phyloP scores from a whole-genome alignment of 805 yeast genomes.

The Ogataea paradorogensis region DNA sequence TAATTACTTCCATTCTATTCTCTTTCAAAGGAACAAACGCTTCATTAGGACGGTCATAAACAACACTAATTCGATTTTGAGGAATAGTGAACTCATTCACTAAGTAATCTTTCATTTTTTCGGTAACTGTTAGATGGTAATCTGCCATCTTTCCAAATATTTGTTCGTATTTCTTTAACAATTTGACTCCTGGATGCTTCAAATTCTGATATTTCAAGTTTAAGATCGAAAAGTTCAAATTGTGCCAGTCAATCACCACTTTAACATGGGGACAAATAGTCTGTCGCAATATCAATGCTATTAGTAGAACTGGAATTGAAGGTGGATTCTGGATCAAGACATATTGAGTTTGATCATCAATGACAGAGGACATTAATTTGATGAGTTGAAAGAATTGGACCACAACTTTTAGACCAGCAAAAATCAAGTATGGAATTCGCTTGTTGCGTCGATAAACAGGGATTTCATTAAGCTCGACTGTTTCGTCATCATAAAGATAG shows the following conservation, averaged over 20 bases:
- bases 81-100: constrained; percentile 51
- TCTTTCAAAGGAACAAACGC: constrained; percentile 56
- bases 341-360: constrained; percentile 60
- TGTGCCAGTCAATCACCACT: constrained; percentile 93
- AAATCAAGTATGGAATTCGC: constrained; percentile 51
- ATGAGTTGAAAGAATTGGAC: constrained; percentile 51
- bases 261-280: constrained; percentile 46
- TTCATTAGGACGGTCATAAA: constrained; percentile 83
- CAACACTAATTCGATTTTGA: constrained; percentile 49
- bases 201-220: constrained; percentile 56
- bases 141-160: constrained; percentile 61
- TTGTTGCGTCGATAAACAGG: constrained; percentile 37
- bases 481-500: constrained; percentile 48
- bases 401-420: constrained; percentile 57
- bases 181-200: constrained; percentile 58
- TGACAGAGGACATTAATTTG: constrained; percentile 46
- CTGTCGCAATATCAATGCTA: constrained; percentile 53
- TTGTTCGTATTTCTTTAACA: constrained; percentile 62
- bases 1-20: constrained; percentile 29
- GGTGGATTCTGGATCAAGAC: constrained; percentile 92
- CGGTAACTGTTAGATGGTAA: constrained; percentile 77
- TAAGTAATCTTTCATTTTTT: constrained; percentile 64
- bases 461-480: constrained; percentile 44
- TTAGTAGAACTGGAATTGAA: constrained; percentile 72
- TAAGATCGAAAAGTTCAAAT: constrained; percentile 80